Evolutionary conservation across 2,329 filamentous ascomycete genomes (phyloP), one percentile per base, ranked within the genome.

Genomic region (Colletotrichum lupini): DNA sequence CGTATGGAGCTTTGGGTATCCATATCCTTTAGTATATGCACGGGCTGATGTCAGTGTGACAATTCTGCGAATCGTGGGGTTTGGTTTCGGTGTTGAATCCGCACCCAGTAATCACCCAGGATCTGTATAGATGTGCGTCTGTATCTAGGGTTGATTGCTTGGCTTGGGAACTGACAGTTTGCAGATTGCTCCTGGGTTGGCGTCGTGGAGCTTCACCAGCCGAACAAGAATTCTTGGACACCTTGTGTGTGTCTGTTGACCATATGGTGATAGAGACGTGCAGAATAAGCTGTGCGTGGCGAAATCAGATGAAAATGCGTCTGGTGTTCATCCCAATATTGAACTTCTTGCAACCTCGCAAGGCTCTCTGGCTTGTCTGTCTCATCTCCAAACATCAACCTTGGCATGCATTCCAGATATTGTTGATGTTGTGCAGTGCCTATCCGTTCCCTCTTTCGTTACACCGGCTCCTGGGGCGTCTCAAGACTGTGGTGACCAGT

Each of bases 301-400:
- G 7, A 49, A 5, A n/a, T 49, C 42, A 11, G 42, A 49, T 19
- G 19, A n/a, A 22, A n/a, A n/a, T 49, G 1, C 19, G 42, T 49
- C 19, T 49, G 19, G 42, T 49, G 16, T 49, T 12, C 42, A 49
- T 49, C 42, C 9, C 42, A n/a, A 49, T 19, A 49, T 49, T n/a
- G 42, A 11, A n/a, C 1, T 7, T n/a, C 19, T n/a, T n/a, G 42
- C 8, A 49, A 22, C 42, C 42, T 49, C 2, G 19, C 8, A 49
- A 49, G 42, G 42, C 7, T 19, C 52, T 52, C 14, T 8, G 12
- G 19, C 30, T 24, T 59, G 26, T 16, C 26, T 52, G 57, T 67
- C 46, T 72, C 63, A 26, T 28, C 42, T 26, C 61, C 60, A 61
- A 60, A 60, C 57, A 30, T 28, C 56, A 26, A 28, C 65, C 37